Evolutionary conservation across 352 stramenopile species (phyloP).

Genomic region (Phytophthora capsici): DNA sequence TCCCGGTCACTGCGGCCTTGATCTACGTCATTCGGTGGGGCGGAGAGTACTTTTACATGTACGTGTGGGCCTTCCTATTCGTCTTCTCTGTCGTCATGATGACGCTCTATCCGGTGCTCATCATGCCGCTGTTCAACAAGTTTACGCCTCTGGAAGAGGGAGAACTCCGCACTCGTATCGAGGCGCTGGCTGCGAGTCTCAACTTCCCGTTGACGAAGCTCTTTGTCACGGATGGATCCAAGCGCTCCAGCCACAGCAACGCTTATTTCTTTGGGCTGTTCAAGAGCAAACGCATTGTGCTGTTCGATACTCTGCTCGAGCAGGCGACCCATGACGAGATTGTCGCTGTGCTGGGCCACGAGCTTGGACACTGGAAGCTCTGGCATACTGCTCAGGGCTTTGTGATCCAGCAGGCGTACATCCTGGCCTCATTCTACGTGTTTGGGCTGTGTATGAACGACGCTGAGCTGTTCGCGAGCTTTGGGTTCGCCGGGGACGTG

Average conservation of each 20-base stretch:
- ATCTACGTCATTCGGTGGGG: conserved; percentile 81
- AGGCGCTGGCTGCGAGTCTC: conserved; percentile 90
- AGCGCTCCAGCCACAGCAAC: conserved; percentile 93
- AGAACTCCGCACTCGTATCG: conserved; percentile 92
- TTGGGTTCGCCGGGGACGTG: conserved; percentile 64
- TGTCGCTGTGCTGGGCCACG: conserved; percentile 96
- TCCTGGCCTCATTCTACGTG: conserved; percentile 76
- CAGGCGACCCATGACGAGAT: conserved; percentile 95
- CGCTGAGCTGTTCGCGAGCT: conserved; percentile 73
- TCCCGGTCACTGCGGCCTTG: conserved; percentile 63
- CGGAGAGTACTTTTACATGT: conserved; percentile 85
- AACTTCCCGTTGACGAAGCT: conserved; percentile 97
- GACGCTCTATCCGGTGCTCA: conserved; percentile 95
- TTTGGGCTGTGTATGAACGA: conserved; percentile 87
- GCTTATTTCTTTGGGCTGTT: conserved; percentile 95
- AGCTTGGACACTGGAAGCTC: conserved; percentile 97
- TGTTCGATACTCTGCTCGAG: conserved; percentile 97
- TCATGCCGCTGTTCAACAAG: conserved; percentile 99
- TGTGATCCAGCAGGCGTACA: conserved; percentile 92
- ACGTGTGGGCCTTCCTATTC: conserved; percentile 97
- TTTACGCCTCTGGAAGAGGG: conserved; percentile 90
- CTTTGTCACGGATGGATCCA: conserved; percentile 98
- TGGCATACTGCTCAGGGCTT: conserved; percentile 95
- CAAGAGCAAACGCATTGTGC: conserved; percentile 97
- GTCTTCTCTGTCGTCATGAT: conserved; percentile 95